A percentile compares a stretch with the other conserved stretches of the same genome.
Evolutionary conservation across 345 rosid species (phyloP).

Genomic region (Salix brachista): DNA sequence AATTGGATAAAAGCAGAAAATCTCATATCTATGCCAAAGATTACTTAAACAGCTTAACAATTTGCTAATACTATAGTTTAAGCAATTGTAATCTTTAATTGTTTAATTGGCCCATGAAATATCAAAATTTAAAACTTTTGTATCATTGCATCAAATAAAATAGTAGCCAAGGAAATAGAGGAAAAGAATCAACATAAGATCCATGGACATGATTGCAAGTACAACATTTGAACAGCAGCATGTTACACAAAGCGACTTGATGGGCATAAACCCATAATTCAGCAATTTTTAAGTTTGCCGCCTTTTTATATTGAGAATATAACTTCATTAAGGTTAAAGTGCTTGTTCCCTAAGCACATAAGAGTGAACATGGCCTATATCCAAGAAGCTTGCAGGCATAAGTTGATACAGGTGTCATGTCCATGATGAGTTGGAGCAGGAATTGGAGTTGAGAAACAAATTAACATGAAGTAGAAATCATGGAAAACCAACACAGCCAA

Average conservation of each 20-base stretch:
- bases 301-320: not conserved
- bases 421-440: no score
- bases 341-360: not conserved
- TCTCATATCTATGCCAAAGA: no score
- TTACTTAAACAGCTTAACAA: no score
- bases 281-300: not conserved
- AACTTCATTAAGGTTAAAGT: not conserved
- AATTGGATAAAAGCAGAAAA: no score
- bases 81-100: not conserved
- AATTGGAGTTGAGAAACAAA: not conserved
- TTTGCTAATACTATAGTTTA: not conserved
- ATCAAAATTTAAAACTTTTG: not conserved
- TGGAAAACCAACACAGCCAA: slow-evolving; percentile 1
- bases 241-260: not conserved
- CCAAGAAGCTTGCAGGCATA: no score
- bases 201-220: not conserved
- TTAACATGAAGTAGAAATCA: not conserved
- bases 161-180: not conserved
- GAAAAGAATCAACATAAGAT: no score
- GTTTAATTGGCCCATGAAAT: not conserved
- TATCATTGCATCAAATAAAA: not conserved
- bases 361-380: no score
- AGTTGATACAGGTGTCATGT: no score
- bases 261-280: not conserved
- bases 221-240: no score